These are phyloP conservation scores for Botrytis cinerea DNA, from an alignment of 2,329 filamentous ascomycete genomes.

Conservation along the genomic window DNA sequence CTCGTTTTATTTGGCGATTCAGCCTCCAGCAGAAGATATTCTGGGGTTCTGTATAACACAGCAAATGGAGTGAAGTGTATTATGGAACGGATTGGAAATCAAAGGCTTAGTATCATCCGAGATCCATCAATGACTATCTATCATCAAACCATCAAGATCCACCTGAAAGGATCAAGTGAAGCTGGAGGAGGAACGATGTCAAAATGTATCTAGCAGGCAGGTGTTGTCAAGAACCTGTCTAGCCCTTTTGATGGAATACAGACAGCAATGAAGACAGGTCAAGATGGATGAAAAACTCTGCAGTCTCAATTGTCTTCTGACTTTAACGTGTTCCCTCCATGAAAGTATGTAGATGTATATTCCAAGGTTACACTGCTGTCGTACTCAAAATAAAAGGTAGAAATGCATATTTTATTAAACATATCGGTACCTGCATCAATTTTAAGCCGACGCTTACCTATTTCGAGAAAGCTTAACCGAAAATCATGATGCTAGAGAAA, in stretches of 20 bases:
- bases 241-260: neutral
- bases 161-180: neutral
- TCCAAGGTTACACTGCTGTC: neutral
- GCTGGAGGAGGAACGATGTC: neutral
- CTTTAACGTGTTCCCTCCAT: neutral
- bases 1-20: neutral
- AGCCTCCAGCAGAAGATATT: neutral
- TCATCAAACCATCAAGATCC: neutral
- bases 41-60: neutral
- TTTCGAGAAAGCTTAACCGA: slow-evolving; percentile 22
- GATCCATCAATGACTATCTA: neutral
- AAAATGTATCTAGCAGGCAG: neutral
- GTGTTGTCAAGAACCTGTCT: neutral
- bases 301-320: neutral
- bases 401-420: slow-evolving; percentile 23
- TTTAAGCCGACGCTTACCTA: slow-evolving; percentile 17
- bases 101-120: neutral
- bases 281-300: neutral
- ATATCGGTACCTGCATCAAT: slow-evolving; percentile 25
- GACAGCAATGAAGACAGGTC: neutral
- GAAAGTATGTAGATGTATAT: slow-evolving; percentile 1
- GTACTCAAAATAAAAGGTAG: neutral
- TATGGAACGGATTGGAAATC: neutral
- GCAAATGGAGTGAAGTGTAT: neutral
- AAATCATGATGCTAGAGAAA: slow-evolving; percentile 14